Evolutionary conservation across 176 grass and related monocot genomes (phyloP), one percentile per base, ranked within the genome.

Genomic region (Eleusine indica): DNA sequence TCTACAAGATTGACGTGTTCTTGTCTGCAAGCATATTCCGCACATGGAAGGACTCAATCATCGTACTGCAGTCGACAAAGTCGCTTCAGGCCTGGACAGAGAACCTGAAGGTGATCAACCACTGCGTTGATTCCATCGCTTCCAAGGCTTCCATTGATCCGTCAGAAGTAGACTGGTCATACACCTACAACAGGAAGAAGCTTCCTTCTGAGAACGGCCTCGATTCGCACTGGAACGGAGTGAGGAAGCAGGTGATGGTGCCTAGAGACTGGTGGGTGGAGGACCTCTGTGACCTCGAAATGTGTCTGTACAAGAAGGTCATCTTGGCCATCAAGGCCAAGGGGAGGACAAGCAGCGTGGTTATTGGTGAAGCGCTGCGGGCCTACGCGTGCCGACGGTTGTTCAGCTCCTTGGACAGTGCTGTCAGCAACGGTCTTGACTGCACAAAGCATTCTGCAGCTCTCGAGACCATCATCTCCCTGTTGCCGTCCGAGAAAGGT

Each of bases 201-300:
- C 85, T 96, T 77, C 89, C 87, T 9, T 89, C 91, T 10, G 96
- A 96, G 81, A 93, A 77, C 3, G 93, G 86, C 14, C 61, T 91
- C 0, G 93, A 98, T 9, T 63, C 77, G 1, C 89, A 87, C 70
- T 96, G 96, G 93, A 99, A 96, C 16, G 96, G 96, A 2, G 91
- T 96, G 25, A 87, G 86, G 43, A 96, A 90, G 77, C 96, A 89
- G 66, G 61, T 60, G 66, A 65, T 53, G 16, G 93, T 99, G 32
- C 96, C 96, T 11, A 79, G 74, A 35, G 96, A 99, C 71, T 99
- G 96, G 96, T 99, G 96, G 96, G 96, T 99, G 32, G 93, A 99
- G 86, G 96, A 99, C 44, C 88, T 99, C 21, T 99, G 96, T 13
- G 96, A 99, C 75, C 96, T 99, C 0, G 96, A 99, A 22, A 83